Evolutionary conservation across 2,329 filamentous ascomycete species (phyloP).

Genomic region (Ophiostoma novo-ulmi): DNA sequence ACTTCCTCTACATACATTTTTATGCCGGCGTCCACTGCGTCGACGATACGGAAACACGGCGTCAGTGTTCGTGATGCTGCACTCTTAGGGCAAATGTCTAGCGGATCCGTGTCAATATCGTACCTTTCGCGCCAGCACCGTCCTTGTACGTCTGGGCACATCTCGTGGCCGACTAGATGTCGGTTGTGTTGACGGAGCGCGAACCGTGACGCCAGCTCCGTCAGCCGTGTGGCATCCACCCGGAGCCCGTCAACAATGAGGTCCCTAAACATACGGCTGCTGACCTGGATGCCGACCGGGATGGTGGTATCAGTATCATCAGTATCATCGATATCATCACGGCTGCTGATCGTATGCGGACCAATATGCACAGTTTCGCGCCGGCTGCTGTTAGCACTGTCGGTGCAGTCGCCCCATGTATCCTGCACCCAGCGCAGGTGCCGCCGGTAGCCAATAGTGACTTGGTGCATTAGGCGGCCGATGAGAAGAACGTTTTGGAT

Average conservation of each 20-base stretch:
- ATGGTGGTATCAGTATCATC: background rate
- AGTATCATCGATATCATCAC: background rate
- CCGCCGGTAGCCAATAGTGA: conserved; percentile 18
- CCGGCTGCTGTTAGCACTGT: background rate
- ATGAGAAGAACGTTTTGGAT: conserved; percentile 22
- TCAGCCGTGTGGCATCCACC: conserved; percentile 15
- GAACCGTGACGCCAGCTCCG: conserved; percentile 18
- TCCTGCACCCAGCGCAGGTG: conserved; percentile 18
- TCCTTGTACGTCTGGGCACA: conserved; percentile 18
- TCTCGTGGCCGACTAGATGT: conserved; percentile 21
- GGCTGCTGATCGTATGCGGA: background rate
- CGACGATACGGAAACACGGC: conserved; percentile 22
- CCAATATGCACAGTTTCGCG: background rate
- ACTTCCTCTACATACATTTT: conserved; percentile 16
- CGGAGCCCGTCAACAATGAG: conserved; percentile 16
- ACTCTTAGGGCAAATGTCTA: conserved; percentile 21
- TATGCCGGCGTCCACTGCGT: conserved; percentile 16
- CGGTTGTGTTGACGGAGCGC: conserved; percentile 20
- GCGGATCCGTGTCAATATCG: conserved; percentile 22
- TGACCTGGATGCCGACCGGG: conserved; percentile 8
- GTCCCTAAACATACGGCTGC: background rate
- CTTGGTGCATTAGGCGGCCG: conserved; percentile 19
- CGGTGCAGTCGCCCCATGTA: background rate
- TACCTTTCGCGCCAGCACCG: conserved; percentile 22
- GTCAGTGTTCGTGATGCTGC: conserved; percentile 19